Evolutionary conservation across 129 eudicot genomes (phyloP), one percentile per base, ranked within the genome.

Genomic region (Artemisia tridentata): DNA sequence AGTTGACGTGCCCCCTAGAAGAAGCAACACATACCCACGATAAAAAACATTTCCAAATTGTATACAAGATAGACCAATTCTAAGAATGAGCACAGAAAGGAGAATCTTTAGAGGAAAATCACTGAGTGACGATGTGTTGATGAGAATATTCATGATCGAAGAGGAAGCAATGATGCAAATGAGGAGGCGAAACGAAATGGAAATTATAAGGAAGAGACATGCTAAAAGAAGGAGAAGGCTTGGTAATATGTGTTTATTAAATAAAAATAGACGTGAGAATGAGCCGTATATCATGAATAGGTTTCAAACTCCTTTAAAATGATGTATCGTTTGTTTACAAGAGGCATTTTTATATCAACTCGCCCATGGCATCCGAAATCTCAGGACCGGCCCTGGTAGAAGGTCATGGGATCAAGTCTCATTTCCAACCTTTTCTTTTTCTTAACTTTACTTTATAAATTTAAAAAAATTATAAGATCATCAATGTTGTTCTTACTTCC

Each of bases 141-240:
- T 93, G 98, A 89, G 88, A 68, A 84, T 97, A 72, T 93, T 93
- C 81, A 91, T 93, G 13, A 63, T 84, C 13, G 98, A 87, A 75
- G 98, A 93, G 65, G 98, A 89, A 77, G 96, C 96, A 53, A 92
- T 92, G 96, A 87, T 89, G 95, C 96, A 93, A 79, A 86, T 83
- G 7, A 87, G 95, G 65, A 83, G 92, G 66, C 87, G 92, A 73
- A 89, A 93, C 67, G 79, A 93, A 69, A 89, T 93, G 98, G 98
- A 93, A 52, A 72, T 93, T 12, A 87, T 93, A 75, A 89, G 95
- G 75, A 93, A 67, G 72, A 89, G 98, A 79, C 84, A 87, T 85
- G 78, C 82, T 0, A 77, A 81, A 72, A 87, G 96, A 75, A 89
- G 92, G 88, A 89, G 81, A 76, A 87, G 68, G 77, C 88, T 93